Evolutionary conservation across 208 protist species (phyloP), one percentile per base, ranked within the genome.

Genomic region (Naegleria lovaniensis): DNA sequence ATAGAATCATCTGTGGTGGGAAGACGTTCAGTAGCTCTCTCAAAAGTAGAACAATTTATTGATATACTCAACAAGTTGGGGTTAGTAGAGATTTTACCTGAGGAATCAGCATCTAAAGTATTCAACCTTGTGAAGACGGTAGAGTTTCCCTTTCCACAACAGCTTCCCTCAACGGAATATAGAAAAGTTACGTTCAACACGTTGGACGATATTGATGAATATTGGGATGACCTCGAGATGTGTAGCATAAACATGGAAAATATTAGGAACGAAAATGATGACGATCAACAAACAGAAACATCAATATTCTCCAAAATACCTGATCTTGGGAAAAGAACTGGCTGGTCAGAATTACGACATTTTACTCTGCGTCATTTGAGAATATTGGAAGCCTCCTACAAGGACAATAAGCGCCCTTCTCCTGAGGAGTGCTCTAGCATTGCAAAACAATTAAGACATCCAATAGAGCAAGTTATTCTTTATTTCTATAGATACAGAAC

Each of bases 401-500:
- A 88, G n/a, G 33, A 88, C 1, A 58, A 88, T 88, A 15, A 48
- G 33, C 19, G 11, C 33, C 85, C 85, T 39, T 38, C 5, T 88
- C 6, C 13, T 11, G 41, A 15, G 19, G 41, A 58, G 4, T 88
- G 85, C 15, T 11, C n/a, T 7, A 38, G 29, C 6, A 51, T 88
- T 38, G 19, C 25, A 16, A 58, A 58, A 39, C 5, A 58, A 36
- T 40, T 39, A 6, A 88, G 33, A 58, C 6, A 38, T 6, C 9
- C 85, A 22, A 5, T 36, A 6, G 85, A 88, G 19, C 39, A 88
- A 39, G 43, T 88, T 36, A 29, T 88, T 39, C 16, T 88, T 5
- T 88, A 88, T 39, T 88, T 58, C 36, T 88, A 40, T 29, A 48
- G 85, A 19, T 58, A 88, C 58, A 48, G 85, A 79, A 36, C 5